A percentile compares a stretch with the other conserved stretches of the same genome.
Evolutionary conservation across 805 yeast genomes (phyloP).

Genomic region (Cyberlindnera misumaiensis): DNA sequence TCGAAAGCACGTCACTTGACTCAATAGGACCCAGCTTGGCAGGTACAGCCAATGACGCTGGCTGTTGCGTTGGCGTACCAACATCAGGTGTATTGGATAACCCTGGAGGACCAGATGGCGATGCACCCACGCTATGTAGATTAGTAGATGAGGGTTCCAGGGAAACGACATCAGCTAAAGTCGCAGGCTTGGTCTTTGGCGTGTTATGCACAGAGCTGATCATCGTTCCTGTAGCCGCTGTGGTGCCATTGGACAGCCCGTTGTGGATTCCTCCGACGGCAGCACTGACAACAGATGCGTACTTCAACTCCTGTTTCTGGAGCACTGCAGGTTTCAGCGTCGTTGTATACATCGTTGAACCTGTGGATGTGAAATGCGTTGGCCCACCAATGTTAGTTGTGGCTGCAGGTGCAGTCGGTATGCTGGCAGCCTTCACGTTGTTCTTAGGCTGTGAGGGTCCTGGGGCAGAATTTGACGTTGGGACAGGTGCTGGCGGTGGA

Average conservation of each 20-base stretch:
- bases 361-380: background rate
- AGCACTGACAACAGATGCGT: conserved; percentile 38
- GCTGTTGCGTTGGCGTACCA: background rate
- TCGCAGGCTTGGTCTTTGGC: conserved; percentile 15
- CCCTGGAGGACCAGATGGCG: background rate
- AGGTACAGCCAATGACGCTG: background rate
- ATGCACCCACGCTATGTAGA: conserved; percentile 3
- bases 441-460: background rate
- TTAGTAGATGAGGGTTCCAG: conserved; percentile 5
- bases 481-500: background rate
- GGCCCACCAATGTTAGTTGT: background rate
- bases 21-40: background rate
- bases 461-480: conserved; percentile 2
- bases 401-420: background rate
- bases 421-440: too few relatives aligned
- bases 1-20: conserved; percentile 14
- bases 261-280: too few relatives aligned
- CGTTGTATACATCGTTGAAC: background rate
- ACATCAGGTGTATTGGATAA: background rate
- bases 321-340: conserved; percentile 46
- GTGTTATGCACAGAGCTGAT: conserved; percentile 10
- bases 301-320: conserved; percentile 50
- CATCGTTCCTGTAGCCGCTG: background rate
- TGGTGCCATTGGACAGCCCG: conserved; percentile 8
- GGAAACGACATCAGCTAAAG: conserved; percentile 7